Conservation (phyloP, 805 yeast genomes). For the Lipomyces spencermartinsiae region DNA sequence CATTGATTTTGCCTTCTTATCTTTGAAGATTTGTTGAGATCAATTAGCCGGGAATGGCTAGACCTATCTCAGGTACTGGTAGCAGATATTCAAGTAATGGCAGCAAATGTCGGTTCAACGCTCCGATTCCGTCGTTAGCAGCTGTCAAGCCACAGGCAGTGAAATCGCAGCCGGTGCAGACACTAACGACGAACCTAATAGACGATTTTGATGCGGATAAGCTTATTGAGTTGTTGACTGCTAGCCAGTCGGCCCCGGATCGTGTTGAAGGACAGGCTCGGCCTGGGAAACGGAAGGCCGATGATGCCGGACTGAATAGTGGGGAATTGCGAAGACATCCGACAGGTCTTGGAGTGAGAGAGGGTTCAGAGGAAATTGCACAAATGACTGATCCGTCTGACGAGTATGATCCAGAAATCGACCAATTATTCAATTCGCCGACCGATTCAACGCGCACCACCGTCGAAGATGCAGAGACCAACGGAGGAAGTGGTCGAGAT, state of each 20-base stretch:
- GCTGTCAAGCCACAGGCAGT: not conserved
- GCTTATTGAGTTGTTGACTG: not conserved
- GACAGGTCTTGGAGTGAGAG: not conserved
- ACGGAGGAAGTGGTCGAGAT: not conserved
- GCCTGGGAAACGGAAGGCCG: not conserved
- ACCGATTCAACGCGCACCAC: not conserved
- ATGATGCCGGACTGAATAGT: not conserved
- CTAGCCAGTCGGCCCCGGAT: not conserved
- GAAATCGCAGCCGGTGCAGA: not conserved
- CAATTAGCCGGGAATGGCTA: not conserved
- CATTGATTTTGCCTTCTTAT: not conserved
- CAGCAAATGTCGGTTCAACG: not conserved
- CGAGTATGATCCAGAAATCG: conserved; percentile 1
- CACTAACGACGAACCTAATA: not conserved
- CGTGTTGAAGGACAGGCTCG: not conserved
- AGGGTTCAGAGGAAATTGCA: not conserved
- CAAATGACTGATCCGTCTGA: not conserved
- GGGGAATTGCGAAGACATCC: not conserved
- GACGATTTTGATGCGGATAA: not conserved
- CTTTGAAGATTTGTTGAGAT: not conserved
- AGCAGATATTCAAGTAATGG: not conserved
- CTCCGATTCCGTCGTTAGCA: not conserved
- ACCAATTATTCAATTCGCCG: not conserved
- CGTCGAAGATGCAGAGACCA: not conserved
- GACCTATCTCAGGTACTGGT: not conserved